Evolutionary conservation across 495 filamentous ascomycete species (phyloP).

Genomic region (Aspergillus taichungensis): DNA sequence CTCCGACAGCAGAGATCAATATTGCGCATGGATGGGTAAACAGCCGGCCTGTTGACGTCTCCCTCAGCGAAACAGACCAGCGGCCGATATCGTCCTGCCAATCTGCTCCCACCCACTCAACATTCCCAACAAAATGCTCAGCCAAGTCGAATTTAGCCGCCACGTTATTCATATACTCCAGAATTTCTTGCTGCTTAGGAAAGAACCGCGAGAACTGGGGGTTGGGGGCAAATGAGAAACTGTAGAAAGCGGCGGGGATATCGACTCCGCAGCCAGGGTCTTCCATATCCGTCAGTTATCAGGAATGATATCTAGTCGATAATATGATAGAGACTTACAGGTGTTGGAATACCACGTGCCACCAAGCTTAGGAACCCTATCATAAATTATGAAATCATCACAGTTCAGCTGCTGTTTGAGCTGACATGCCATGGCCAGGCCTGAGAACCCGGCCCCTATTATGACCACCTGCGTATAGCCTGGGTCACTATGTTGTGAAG

Average conservation of each 20-base stretch:
- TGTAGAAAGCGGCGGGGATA: constrained; percentile 19
- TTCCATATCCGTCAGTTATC: neutral
- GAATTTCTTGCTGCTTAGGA: constrained; percentile 16
- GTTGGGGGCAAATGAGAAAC: constrained; percentile 19
- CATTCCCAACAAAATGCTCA: constrained; percentile 11
- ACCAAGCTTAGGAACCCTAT: constrained; percentile 10
- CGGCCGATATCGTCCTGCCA: constrained; percentile 13
- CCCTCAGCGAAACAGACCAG: constrained; percentile 13
- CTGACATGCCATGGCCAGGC: constrained; percentile 18
- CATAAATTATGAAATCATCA: constrained; percentile 18
- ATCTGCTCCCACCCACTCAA: constrained; percentile 11
- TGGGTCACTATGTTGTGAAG: too few relatives aligned
- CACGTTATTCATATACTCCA: constrained; percentile 4
- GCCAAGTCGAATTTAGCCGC: constrained; percentile 1
- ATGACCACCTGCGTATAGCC: constrained; percentile 7
- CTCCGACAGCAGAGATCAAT: constrained; percentile 40
- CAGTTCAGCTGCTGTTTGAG: constrained; percentile 13
- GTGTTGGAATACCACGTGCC: constrained; percentile 20
- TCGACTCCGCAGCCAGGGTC: constrained; percentile 23
- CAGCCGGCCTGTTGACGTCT: constrained; percentile 4
- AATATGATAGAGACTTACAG: neutral
- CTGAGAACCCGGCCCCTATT: constrained; percentile 19
- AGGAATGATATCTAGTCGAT: neutral
- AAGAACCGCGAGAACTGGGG: constrained; percentile 17
- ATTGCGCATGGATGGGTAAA: constrained; percentile 33